These are phyloP conservation scores for Sporothrix pallida DNA, from an alignment of 2,329 filamentous ascomycete species.

Conservation along the genomic window DNA sequence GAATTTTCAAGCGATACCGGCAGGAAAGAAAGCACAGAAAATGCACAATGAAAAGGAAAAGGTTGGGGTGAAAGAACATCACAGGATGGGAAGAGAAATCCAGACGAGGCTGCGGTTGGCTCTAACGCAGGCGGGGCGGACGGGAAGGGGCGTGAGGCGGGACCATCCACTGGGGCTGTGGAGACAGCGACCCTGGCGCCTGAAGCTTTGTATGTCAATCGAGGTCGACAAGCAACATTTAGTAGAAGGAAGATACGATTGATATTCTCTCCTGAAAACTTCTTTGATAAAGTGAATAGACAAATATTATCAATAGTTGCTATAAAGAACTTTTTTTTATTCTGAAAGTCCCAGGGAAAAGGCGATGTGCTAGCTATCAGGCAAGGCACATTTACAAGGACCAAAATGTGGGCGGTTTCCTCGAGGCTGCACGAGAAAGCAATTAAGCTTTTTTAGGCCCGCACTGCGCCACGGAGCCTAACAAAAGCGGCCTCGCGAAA, in stretches of 20 bases:
- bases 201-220: not conserved
- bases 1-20: not conserved
- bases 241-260: not conserved
- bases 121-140: not conserved
- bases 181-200: not conserved
- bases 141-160: conserved; percentile 5
- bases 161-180: not conserved
- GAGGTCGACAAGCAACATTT: not conserved
- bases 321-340: not conserved
- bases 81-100: not conserved
- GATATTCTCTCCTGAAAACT: not conserved
- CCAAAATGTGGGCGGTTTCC: not conserved
- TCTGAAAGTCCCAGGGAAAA: not conserved
- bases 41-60: not conserved
- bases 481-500: not conserved
- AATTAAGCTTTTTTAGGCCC: conserved; percentile 12
- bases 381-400: conserved; percentile 12
- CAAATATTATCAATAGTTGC: no score
- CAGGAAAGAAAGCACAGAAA: not conserved
- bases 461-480: conserved; percentile 19
- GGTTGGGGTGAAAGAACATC: not conserved
- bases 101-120: not conserved
- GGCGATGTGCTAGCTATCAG: not conserved
- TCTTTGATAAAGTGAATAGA: not conserved
- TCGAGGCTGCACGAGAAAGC: not conserved